Conservation (phyloP, 2,329 filamentous ascomycete species). For the Salinomyces thailandicus region DNA sequence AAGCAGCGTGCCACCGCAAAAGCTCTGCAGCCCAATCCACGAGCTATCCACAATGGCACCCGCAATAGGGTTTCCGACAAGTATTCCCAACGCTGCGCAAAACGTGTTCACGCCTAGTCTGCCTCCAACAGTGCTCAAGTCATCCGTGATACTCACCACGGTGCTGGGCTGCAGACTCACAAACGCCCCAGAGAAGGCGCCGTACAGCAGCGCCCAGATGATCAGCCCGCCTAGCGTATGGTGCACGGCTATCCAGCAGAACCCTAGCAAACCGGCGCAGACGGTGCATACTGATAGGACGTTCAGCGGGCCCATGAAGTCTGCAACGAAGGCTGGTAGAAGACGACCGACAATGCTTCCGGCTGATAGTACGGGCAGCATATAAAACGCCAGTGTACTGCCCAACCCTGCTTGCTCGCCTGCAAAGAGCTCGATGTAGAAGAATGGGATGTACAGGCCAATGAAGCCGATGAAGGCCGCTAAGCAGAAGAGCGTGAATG, state of each 20-base stretch:
- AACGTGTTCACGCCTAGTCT: constrained; percentile 18
- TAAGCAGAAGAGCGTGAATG: constrained; percentile 35
- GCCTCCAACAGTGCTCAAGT: constrained; percentile 13
- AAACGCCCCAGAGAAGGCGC: constrained; percentile 15
- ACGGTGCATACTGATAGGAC: constrained; percentile 33
- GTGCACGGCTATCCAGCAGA: constrained; percentile 10
- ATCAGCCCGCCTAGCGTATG: constrained; percentile 8
- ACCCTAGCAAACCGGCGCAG: constrained; percentile 25
- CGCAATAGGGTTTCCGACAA: constrained; percentile 17
- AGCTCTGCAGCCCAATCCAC: constrained; percentile 15
- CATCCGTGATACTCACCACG: constrained; percentile 13
- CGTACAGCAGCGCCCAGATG: constrained; percentile 14
- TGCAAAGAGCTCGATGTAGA: constrained; percentile 52
- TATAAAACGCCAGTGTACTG: constrained; percentile 49
- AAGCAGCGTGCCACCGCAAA: constrained; percentile 15
- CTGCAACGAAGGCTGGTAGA: constrained; percentile 43
- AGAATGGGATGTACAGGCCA: constrained; percentile 40
- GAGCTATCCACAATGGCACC: constrained; percentile 10
- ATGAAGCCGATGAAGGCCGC: constrained; percentile 38
- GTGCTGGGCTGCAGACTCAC: constrained; percentile 14
- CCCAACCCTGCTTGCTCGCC: constrained; percentile 41
- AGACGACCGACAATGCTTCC: constrained; percentile 48
- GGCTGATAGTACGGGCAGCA: constrained; percentile 55
- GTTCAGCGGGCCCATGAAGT: constrained; percentile 40
- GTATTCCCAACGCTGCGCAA: constrained; percentile 13